phyloP scores from a whole-genome alignment of 192 early-diverging fungal species.

The Linnemannia elongata region DNA sequence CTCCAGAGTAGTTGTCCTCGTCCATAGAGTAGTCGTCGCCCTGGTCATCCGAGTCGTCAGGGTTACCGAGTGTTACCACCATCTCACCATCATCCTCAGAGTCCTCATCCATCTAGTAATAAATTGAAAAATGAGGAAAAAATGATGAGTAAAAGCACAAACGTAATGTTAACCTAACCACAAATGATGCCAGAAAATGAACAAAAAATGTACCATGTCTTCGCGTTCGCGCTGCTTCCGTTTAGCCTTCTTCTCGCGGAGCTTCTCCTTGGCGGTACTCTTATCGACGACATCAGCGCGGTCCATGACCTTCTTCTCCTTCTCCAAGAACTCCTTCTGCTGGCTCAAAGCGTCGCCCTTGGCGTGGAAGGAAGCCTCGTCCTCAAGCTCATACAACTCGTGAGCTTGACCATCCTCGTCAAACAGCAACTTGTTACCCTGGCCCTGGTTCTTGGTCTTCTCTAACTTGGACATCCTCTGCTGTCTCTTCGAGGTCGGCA shows the following conservation, averaged over 20 bases:
- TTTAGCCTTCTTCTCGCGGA: slow-evolving; percentile 77
- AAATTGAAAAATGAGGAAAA: background rate
- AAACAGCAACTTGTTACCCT: slow-evolving; percentile 85
- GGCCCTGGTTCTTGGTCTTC: slow-evolving; percentile 77
- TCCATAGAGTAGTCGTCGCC: slow-evolving; percentile 34
- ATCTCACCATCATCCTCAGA: slow-evolving; percentile 39
- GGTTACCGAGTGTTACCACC: slow-evolving; percentile 45
- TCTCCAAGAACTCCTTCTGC: slow-evolving; percentile 79
- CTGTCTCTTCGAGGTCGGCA: slow-evolving; percentile 63
- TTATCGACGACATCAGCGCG: slow-evolving; percentile 87
- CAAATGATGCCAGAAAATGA: background rate
- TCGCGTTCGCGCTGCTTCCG: slow-evolving; percentile 75
- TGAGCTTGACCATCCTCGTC: slow-evolving; percentile 93
- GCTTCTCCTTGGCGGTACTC: slow-evolving; percentile 72
- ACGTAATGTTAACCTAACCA: background rate
- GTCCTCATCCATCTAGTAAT: slow-evolving; percentile 29
- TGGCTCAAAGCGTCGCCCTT: slow-evolving; percentile 76
- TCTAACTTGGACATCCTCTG: slow-evolving; percentile 75
- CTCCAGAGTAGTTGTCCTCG: slow-evolving; percentile 27
- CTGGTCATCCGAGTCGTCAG: slow-evolving; percentile 34
- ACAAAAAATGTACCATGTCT: slow-evolving; percentile 41
- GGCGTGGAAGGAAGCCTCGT: slow-evolving; percentile 84
- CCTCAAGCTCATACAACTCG: slow-evolving; percentile 84
- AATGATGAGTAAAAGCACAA: background rate
- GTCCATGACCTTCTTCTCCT: slow-evolving; percentile 76